Base-by-base conservation (phyloP, 768 basidiomycete species). In the Tremella mesenterica region DNA sequence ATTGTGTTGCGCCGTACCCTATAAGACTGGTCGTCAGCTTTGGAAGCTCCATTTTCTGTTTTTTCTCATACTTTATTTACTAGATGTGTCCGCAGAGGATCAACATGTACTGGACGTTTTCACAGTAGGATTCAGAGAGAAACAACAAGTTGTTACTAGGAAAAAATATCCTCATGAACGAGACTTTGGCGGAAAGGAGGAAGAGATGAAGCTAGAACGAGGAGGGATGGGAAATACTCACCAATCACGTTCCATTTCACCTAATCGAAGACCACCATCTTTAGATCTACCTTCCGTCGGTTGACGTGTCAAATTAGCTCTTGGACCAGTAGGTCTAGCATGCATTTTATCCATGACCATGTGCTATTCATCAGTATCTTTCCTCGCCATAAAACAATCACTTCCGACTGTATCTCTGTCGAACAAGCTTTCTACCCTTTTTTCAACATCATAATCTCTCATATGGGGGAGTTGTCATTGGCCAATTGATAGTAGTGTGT, bases 291-390 rank as follows among this genome's bases (percentile, higher is more conserved):
- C 95, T 75, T 99, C 95, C 1, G 95, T 99, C 3, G 95, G 95
- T 73, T 99, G 95, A 39, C 95, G 83, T 1, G 95, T 99, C 48
- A 99, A 76, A 20, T 90, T 92, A 9, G 95, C 95, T 70, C 91
- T 85, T 43, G 95, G 95, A 14, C 95, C 93, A 67, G 89, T 85
- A 47, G 95, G 91, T 53, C 95, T 85, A 60, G 95, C 95, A 65
- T 99, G 95, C 95, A 99, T 99, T 79, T 99, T 99, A 79, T 99
- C 95, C 85, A 96, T 86, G 47, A 97, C 93, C 93, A 97, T 97
- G 76, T 93, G 92, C 77, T 92, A 84, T 86, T 36, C 41, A 25
- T 43, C 41, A 43, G 41, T 20, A 20, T 8, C 10, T 7, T 20
- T 25, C 18, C 8, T 20, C 8, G 26, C 8, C 18, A n/a, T n/a